A percentile compares a stretch with the other conserved stretches of the same genome.
Evolutionary conservation across 2,329 filamentous ascomycete genomes (phyloP).

Genomic region (Colletotrichum musicola): DNA sequence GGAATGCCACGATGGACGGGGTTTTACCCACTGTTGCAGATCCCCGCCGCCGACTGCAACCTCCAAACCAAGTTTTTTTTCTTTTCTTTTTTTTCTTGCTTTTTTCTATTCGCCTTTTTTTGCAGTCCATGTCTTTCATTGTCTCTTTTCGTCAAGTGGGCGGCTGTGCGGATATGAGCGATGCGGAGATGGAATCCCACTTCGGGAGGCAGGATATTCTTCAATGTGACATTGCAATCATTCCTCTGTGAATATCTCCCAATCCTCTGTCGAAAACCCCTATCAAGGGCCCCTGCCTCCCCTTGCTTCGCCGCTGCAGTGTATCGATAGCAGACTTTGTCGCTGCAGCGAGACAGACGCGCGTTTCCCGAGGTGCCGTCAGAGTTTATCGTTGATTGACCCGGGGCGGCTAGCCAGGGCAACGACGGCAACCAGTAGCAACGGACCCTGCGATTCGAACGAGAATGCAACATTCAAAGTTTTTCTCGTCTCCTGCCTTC

Average conservation of each 20-base stretch:
- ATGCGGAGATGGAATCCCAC: slow-evolving; percentile 14
- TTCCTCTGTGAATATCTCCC: background rate
- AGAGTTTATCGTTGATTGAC: slow-evolving; percentile 17
- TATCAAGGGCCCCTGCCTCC: background rate
- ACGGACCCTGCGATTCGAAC: slow-evolving; percentile 10
- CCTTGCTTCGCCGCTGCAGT: background rate
- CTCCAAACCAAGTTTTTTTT: slow-evolving; percentile 21
- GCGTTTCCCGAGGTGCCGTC: slow-evolving; percentile 19
- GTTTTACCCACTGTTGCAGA: slow-evolving; percentile 8
- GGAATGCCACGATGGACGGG: slow-evolving; percentile 16
- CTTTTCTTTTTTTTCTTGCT: background rate
- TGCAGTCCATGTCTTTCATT: background rate
- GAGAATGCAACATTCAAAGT: slow-evolving; percentile 18
- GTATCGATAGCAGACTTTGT: slow-evolving; percentile 16
- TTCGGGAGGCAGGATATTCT: background rate
- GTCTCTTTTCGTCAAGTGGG: slow-evolving; percentile 6
- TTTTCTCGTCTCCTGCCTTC: background rate
- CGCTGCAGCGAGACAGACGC: slow-evolving; percentile 11
- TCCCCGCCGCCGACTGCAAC: slow-evolving; percentile 23
- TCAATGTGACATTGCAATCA: slow-evolving; percentile 17
- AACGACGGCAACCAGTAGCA: background rate
- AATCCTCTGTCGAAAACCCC: background rate
- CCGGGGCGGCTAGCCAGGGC: background rate
- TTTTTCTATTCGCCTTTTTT: background rate
- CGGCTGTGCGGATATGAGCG: slow-evolving; percentile 29